A percentile compares a stretch with the other conserved stretches of the same genome.
Conservation (phyloP, 2,329 filamentous ascomycete genomes). For the Penicillium capsulatum region DNA sequence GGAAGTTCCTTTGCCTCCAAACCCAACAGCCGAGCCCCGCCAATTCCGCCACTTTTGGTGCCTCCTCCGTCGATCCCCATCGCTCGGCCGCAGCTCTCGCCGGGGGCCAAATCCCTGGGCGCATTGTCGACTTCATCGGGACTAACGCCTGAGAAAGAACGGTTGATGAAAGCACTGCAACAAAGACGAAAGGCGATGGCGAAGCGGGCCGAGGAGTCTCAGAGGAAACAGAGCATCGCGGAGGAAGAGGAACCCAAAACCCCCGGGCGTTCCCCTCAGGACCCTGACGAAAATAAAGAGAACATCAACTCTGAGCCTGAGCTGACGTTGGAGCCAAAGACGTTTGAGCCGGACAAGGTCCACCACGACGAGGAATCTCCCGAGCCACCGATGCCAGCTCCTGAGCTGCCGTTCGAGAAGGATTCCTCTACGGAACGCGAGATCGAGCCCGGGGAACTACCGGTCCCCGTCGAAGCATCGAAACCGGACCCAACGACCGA, state of each 20-base stretch:
- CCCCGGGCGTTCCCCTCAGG: constrained; percentile 11
- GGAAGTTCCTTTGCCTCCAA: constrained; percentile 32
- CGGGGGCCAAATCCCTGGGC: constrained; percentile 43
- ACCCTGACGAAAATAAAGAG: constrained; percentile 26
- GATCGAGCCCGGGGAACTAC: neutral
- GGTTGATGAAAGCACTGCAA: constrained; percentile 91
- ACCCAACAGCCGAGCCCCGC: constrained; percentile 31
- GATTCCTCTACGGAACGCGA: no score
- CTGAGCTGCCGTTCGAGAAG: constrained; percentile 2
- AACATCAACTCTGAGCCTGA: constrained; percentile 25
- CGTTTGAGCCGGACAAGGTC: constrained; percentile 11
- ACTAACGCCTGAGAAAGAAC: constrained; percentile 85
- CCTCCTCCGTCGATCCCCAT: constrained; percentile 36
- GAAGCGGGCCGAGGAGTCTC: constrained; percentile 31
- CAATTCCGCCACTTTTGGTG: constrained; percentile 38
- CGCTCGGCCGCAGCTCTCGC: constrained; percentile 35
- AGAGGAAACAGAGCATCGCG: constrained; percentile 22
- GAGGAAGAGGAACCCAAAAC: constrained; percentile 14
- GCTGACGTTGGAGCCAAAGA: no score
- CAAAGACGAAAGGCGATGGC: constrained; percentile 74
- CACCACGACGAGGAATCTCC: neutral
- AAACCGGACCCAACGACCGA: constrained; percentile 26
- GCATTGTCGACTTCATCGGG: constrained; percentile 44
- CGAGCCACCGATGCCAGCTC: constrained; percentile 2
- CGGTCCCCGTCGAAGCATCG: constrained; percentile 10